Evolutionary conservation across 176 grass and related monocot genomes (phyloP).

Genomic region (Carex myosuroides): DNA sequence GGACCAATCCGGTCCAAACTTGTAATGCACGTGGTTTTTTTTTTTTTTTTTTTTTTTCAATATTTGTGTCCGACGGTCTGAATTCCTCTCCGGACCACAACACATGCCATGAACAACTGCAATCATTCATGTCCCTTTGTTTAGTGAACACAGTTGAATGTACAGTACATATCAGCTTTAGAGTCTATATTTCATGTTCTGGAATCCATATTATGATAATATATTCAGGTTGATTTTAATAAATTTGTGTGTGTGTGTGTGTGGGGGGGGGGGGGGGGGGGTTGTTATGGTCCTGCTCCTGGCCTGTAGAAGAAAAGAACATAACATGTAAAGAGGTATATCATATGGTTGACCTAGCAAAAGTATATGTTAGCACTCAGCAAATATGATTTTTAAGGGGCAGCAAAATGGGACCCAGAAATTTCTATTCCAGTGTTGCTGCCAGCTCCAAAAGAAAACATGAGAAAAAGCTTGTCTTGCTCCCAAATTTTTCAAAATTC

Average conservation of each 20-base stretch:
- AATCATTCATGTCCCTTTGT: background rate
- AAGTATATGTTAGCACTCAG: background rate
- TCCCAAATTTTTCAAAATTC: background rate
- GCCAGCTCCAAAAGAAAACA: background rate
- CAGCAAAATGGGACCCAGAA: background rate
- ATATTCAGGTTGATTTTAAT: background rate
- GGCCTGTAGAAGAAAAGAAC: background rate
- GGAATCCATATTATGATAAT: no score
- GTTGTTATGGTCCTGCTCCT: background rate
- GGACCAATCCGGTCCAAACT: no score
- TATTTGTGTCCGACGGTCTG: no score
- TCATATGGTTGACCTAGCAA: constrained; percentile 10
- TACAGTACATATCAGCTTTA: background rate
- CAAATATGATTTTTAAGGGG: background rate
- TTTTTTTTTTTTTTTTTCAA: no score
- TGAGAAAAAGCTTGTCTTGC: background rate
- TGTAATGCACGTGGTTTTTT: no score
- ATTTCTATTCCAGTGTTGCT: background rate
- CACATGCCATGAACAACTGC: background rate
- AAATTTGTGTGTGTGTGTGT: background rate
- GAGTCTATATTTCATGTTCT: background rate
- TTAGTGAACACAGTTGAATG: background rate
- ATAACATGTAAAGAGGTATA: background rate
- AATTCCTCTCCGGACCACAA: background rate
- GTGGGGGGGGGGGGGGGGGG: no score